phyloP scores from a whole-genome alignment of 345 rosid genomes.

The Citrus mangshanensis region DNA sequence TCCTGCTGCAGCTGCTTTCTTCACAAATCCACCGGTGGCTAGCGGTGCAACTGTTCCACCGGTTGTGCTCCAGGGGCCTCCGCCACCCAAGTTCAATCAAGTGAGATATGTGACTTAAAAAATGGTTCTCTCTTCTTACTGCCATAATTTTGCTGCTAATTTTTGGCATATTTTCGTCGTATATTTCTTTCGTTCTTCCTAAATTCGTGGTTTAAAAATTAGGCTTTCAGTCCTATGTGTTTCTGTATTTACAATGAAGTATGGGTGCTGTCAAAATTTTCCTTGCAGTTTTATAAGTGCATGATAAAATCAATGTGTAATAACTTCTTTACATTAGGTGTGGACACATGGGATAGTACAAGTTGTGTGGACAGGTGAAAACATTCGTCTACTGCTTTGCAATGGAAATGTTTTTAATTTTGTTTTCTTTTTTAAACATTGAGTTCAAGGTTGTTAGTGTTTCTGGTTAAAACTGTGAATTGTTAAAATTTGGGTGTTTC shows the following conservation, averaged over 20 bases:
- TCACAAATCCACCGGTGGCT: constrained; percentile 30
- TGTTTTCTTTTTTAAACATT: background rate
- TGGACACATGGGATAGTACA: background rate
- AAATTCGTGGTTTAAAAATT: background rate
- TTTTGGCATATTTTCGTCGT: background rate
- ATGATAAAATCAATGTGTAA: background rate
- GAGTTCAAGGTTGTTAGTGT: background rate
- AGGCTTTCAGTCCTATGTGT: background rate
- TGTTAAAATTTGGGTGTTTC: background rate
- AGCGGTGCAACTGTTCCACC: constrained; percentile 18
- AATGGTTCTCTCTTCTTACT: background rate
- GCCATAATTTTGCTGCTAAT: background rate
- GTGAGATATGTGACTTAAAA: constrained; percentile 26
- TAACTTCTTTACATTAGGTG: background rate
- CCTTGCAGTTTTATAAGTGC: background rate
- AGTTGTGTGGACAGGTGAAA: background rate
- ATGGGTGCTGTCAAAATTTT: background rate
- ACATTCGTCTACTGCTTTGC: background rate
- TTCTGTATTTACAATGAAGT: background rate
- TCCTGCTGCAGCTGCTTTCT: constrained; percentile 8
- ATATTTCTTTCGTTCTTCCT: background rate
- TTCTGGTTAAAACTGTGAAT: background rate
- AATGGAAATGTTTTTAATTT: background rate
- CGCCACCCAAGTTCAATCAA: constrained; percentile 38
- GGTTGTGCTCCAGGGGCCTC: constrained; percentile 30